Conservation (phyloP, 306 rosid genomes). For the Vachellia pachyceras region DNA sequence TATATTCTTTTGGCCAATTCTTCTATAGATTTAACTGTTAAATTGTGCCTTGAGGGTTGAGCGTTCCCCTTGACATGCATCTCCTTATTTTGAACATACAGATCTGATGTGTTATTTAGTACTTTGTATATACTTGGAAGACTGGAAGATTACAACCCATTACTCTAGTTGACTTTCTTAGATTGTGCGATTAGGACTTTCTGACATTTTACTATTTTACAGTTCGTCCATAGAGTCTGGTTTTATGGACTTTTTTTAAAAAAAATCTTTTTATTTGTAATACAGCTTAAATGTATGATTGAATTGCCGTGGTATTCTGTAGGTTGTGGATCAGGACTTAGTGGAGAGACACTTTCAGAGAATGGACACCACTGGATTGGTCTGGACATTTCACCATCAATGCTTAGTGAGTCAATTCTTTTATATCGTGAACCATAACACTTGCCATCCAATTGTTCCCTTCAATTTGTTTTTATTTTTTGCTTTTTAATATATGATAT, state of each 20-base stretch:
- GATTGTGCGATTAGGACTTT: not conserved
- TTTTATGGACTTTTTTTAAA: not conserved
- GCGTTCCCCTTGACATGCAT: not conserved
- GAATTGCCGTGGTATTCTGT: constrained; percentile 8
- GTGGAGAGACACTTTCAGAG: constrained; percentile 85
- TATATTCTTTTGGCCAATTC: not conserved
- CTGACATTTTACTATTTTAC: not conserved
- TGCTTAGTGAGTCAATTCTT: constrained; percentile 70
- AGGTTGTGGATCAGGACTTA: constrained; percentile 98
- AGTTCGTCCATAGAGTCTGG: not conserved
- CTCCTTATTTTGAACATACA: not conserved
- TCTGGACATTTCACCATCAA: constrained; percentile 86
- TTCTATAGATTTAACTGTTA: not conserved
- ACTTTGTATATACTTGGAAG: not conserved
- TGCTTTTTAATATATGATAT: not conserved
- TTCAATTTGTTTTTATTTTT: not conserved
- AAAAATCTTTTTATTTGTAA: not conserved
- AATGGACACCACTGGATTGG: constrained; percentile 94
- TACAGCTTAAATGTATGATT: not conserved
- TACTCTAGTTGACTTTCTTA: not conserved
- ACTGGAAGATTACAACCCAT: not conserved
- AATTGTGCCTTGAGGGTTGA: not conserved
- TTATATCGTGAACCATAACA: not conserved
- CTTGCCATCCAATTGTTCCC: not conserved
- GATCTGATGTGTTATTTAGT: not conserved